Evolutionary conservation across 208 protist species (phyloP), one percentile per base, ranked within the genome.

Genomic region (Leishmania mexicana): DNA sequence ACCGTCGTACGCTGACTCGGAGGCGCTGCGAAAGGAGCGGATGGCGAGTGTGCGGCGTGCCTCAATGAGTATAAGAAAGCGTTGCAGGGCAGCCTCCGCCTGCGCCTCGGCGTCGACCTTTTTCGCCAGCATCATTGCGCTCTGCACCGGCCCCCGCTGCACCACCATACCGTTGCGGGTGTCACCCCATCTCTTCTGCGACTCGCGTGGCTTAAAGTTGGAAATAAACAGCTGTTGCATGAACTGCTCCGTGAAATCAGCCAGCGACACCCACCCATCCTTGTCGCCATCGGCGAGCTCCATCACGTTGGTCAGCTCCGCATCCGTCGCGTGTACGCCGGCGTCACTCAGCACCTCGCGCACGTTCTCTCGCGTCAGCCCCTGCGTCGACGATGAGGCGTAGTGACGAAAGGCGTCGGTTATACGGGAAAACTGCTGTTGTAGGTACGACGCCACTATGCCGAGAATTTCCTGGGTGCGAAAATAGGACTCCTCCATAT

Each of bases 371-470:
- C 82, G 78, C 3, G 77, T 92, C 45, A 96, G 82, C 42, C 94
- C 94, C 45, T 94, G 77, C 67, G 79, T 84, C 19, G 78, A 84
- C 28, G 88, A 92, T 11, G 89, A 92, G 58, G 85, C 91, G 84
- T 93, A 96, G 86, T 95, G 88, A 58, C 93, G 88, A 79, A 96
- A 97, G 76, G 92, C 90, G 40, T 97, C 93, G 17, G 92, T 96
- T 5, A 91, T 76, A 54, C 88, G 86, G 31, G 85, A 90, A 79
- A 95, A 95, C 11, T 88, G 83, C 75, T 96, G 86, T 53, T 94
- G 73, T 58, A 98, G 73, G 54, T 89, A 78, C 45, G 95, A 80
- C 58, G 87, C 91, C 38, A 88, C 89, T 76, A 87, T 90, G 79
- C 83, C 60, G 62, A 98, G 83, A 57, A 98, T 86, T 11, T 93